A percentile compares a stretch with the other conserved stretches of the same genome.
Conservation (phyloP, 2,329 filamentous ascomycete genomes). For the Calonectria hongkongensis region DNA sequence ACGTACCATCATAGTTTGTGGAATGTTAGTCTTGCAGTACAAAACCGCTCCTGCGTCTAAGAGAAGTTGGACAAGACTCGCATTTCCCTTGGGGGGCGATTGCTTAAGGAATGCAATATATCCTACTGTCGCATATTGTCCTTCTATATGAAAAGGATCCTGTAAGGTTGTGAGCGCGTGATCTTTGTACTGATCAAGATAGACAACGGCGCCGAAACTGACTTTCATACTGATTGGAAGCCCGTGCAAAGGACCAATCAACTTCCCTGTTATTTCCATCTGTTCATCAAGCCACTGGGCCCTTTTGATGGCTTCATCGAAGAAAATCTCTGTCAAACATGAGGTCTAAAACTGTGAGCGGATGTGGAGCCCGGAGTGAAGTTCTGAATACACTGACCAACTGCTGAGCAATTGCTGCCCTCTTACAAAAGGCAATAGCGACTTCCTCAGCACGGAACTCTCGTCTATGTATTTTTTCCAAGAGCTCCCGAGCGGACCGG, state of each 20-base stretch:
- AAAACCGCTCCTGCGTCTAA: conserved; percentile 7
- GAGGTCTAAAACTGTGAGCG: conserved; percentile 48
- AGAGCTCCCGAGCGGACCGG: conserved; percentile 61
- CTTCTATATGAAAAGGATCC: not conserved
- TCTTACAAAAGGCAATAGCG: conserved; percentile 57
- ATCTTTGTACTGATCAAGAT: too few species aligned
- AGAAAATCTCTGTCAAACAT: conserved; percentile 67
- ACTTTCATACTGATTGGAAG: conserved; percentile 4
- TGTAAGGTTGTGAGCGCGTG: not conserved
- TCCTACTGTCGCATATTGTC: conserved; percentile 2
- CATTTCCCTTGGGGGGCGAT: not conserved
- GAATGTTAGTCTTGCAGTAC: conserved; percentile 3
- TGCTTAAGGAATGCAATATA: conserved; percentile 7
- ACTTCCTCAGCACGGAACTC: conserved; percentile 60
- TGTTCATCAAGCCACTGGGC: not conserved
- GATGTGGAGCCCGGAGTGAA: not conserved
- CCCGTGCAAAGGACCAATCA: conserved; percentile 1
- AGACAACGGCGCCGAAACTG: not conserved
- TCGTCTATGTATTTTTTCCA: conserved; percentile 58
- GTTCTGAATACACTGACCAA: conserved; percentile 46
- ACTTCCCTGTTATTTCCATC: not conserved
- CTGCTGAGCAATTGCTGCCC: conserved; percentile 56
- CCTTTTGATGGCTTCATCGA: conserved; percentile 56
- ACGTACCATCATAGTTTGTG: conserved; percentile 1
- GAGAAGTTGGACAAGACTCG: not conserved